Evolutionary conservation across 1,139 yeast genomes (phyloP), one percentile per base, ranked within the genome.

Genomic region (Sugiyamaella castrensis): DNA sequence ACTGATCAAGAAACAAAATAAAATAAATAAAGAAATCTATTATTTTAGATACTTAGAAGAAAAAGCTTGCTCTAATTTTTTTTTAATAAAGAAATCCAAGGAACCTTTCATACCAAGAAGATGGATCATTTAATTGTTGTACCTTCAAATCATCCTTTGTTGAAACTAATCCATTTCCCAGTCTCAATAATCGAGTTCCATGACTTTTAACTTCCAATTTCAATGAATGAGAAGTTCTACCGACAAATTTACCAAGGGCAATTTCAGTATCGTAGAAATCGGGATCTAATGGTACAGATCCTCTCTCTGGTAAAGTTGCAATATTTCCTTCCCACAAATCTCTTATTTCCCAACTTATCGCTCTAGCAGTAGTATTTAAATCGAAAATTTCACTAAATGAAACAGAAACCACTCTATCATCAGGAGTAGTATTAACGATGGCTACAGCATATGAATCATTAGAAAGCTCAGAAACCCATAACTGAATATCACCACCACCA

Each of bases 391-490:
- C 43, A n/a, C 26, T 36, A 29, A 40, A 40, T 9, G 32, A 16
- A 15, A 29, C 26, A 3, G 43, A 16, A 11, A 40, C 12, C 2
- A 15, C 26, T 10, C 34, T 19, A 19, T 12, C n/a, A 11, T 36
- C 15, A 12, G 43, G 43, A 12, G 43, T 12, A 16, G 16, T 26
- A 11, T 40, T 40, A 26, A 40, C 32, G 4, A 40, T 40, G 6
- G 43, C 43, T 11, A 40, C 43, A 7, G 43, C 43, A 28, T 40
- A 40, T 27, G 28, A 26, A 29, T 40, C 36, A 31, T 40, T 29
- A 29, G 43, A n/a, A 15, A 40, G 43, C 6, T 31, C 36, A 9
- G 35, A 19, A 28, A 40, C 43, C 43, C 43, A 40, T 12, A 40
- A 36, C 26, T 40, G 43, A 10, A 40, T 15, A 16, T 40, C 32